Evolutionary conservation across 148 eudicot genomes (phyloP).

Genomic region (Nepenthes gracilis): DNA sequence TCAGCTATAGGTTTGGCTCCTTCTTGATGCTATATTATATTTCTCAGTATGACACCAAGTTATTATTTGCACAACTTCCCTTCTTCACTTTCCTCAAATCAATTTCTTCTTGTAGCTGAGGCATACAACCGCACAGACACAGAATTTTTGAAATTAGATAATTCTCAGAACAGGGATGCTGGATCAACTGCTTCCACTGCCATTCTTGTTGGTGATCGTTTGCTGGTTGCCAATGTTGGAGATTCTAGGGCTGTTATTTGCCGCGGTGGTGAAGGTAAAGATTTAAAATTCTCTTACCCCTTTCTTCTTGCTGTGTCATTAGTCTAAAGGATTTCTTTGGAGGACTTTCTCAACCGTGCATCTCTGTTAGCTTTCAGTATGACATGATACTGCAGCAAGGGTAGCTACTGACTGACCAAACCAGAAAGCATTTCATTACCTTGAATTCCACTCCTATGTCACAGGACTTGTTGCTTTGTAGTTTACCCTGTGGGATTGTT

Average conservation of each 20-base stretch:
- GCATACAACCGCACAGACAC: slow-evolving; percentile 86
- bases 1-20: slow-evolving; percentile 68
- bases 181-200: slow-evolving; percentile 99
- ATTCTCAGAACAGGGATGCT: slow-evolving; percentile 77
- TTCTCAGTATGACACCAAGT: neutral
- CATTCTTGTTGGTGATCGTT: slow-evolving; percentile 90
- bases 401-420: too few species aligned
- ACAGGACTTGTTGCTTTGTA: too few species aligned
- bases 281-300: neutral
- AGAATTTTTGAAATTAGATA: slow-evolving; percentile 84
- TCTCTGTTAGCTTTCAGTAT: too few species aligned
- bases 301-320: neutral
- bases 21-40: slow-evolving; percentile 1
- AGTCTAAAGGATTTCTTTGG: too few species aligned
- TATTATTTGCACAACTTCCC: neutral
- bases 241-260: slow-evolving; percentile 97
- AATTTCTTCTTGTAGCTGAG: slow-evolving; percentile 50
- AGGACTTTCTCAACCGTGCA: too few species aligned
- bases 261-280: slow-evolving; percentile 78
- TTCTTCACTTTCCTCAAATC: neutral
- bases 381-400: too few species aligned
- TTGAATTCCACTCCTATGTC: too few species aligned
- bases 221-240: slow-evolving; percentile 95
- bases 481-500: too few species aligned
- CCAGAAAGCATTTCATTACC: too few species aligned